Conservation (phyloP, 805 yeast genomes). For the Myxozyma mucilagina region DNA sequence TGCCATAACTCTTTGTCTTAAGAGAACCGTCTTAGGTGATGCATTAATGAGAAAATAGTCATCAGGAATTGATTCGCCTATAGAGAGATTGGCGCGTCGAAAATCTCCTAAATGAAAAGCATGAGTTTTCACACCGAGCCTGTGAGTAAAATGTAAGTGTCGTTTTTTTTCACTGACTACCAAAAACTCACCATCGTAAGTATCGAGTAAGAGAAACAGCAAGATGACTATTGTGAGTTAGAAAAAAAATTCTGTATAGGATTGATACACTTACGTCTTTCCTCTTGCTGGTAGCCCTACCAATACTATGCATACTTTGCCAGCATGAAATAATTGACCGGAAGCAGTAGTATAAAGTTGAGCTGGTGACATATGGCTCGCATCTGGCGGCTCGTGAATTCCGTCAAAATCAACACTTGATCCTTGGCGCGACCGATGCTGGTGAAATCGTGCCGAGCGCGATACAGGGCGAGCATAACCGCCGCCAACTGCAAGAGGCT, state of each 20-base stretch:
- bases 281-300: constrained; percentile 97
- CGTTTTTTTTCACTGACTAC: not conserved
- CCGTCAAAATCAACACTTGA: constrained; percentile 49
- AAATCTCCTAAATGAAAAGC: constrained; percentile 92
- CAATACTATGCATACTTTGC: constrained; percentile 81
- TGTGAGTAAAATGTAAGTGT: not conserved
- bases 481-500: constrained; percentile 12
- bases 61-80: constrained; percentile 56
- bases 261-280: constrained; percentile 53
- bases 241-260: too few species aligned
- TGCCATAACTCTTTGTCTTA: constrained; percentile 59
- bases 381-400: constrained; percentile 64
- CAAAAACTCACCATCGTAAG: constrained; percentile 58
- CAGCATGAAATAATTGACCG: constrained; percentile 93
- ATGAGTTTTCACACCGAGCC: constrained; percentile 90
- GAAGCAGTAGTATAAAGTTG: constrained; percentile 90
- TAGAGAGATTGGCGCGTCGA: constrained; percentile 54
- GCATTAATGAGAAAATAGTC: constrained; percentile 65
- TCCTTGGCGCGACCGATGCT: not conserved
- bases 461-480: constrained; percentile 13
- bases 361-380: constrained; percentile 78
- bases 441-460: not conserved
- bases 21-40: constrained; percentile 48
- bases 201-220: constrained; percentile 90
- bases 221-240: constrained; percentile 47